Percentiles rank a stretch among this genome's conserved stretches.
Conservation (phyloP, 176 grass and related monocot species). For the Saccharum officinarum region DNA sequence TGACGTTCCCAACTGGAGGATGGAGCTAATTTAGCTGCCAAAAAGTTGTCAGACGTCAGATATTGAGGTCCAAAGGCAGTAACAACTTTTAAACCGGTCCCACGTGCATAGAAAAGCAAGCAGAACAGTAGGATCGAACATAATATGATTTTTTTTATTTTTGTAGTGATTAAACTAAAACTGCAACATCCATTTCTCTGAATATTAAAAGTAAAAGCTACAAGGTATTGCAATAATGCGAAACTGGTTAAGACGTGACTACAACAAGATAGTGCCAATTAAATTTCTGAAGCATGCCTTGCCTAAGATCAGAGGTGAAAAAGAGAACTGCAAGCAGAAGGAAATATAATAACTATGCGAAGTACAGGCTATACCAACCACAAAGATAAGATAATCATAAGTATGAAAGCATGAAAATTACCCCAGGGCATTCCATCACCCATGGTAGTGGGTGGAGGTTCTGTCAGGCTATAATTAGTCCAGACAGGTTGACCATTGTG, state of each 20-base stretch:
- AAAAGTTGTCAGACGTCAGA: not conserved
- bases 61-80: not conserved
- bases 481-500: conserved; percentile 51
- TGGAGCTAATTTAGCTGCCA: not conserved
- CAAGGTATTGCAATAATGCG: not conserved
- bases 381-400: conserved; percentile 21
- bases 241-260: not conserved
- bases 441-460: conserved; percentile 51
- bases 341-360: conserved; percentile 18
- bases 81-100: not conserved
- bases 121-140: not conserved
- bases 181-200: not conserved
- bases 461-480: conserved; percentile 60
- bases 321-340: not conserved
- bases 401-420: conserved; percentile 44
- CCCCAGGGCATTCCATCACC: conserved; percentile 72
- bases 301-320: conserved; percentile 11
- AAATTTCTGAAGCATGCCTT: conserved; percentile 14
- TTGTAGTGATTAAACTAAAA: not conserved
- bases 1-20: not conserved
- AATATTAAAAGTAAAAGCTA: conserved; percentile 16
- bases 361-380: not conserved
- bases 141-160: conserved; percentile 3
- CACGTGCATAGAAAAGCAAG: not conserved
- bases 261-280: conserved; percentile 5